Base-by-base conservation (phyloP, 805 yeast species). In the Candida tallmaniae region DNA sequence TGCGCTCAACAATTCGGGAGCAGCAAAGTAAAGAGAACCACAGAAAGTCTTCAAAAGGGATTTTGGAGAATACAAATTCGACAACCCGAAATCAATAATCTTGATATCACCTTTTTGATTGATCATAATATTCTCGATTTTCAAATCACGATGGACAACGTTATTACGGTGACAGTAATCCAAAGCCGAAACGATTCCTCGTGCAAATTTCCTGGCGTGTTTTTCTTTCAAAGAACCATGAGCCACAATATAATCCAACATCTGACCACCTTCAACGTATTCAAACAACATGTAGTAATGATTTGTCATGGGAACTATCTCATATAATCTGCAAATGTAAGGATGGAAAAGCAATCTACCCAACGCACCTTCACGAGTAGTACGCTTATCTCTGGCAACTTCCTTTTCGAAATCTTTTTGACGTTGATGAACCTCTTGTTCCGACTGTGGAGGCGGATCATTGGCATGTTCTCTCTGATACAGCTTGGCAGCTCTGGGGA, bases 241-340 rank as follows among this genome's bases (percentile, higher is more conserved):
- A 17, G 95, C 80, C 42, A 93, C 96, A 47, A 93, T 93, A 58
- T 90, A 93, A 63, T 93, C 99, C 43, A 93, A 75, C 84, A 93
- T 78, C 62, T 93, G 98, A 18, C 97, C 97, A 28, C 98, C 99
- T 20, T 93, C 83, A 12, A 93, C 95, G 54, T 86, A 90, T 57
- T 93, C 99, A 61, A 93, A 90, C 39, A 93, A 71, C 95, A 93
- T 87, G 62, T 93, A 93, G 63, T 84, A 93, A 58, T 93, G 97
- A 45, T 87, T 87, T 7, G 96, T 84, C 97, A 90, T 90, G 11
- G 95, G 83, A 42, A 88, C 87, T 71, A 90, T 87, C 60, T 93
- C 97, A 62, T 85, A 87, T 28, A 93, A 65, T 45, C 95, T 72
- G 57, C 97, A 88, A 34, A 93, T 88, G 56, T 80, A 87, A 1